phyloP scores from a whole-genome alignment of 805 yeast species.

The Wickerhamomyces kurtzmanii region DNA sequence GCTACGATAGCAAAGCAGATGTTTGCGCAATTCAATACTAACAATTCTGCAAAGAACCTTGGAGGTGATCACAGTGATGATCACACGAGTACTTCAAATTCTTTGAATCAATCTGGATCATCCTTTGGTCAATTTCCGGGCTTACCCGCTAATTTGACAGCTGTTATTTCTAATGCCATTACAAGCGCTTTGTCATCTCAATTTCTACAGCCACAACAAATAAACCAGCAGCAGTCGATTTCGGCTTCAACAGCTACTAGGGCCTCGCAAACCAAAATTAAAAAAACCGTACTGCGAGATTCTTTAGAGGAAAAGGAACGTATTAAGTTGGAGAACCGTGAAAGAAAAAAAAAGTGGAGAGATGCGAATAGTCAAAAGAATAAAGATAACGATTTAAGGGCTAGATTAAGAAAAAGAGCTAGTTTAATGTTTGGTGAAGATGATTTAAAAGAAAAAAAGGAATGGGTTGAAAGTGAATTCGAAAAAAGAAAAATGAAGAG shows the following conservation, averaged over 20 bases:
- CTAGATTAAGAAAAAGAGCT: slow-evolving; percentile 71
- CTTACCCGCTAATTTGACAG: slow-evolving; percentile 13
- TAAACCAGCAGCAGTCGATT: too few relatives aligned
- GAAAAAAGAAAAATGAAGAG: slow-evolving; percentile 54
- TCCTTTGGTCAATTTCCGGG: slow-evolving; percentile 12
- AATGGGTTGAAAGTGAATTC: slow-evolving; percentile 75
- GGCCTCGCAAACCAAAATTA: slow-evolving; percentile 6
- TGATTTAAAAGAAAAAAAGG: slow-evolving; percentile 40
- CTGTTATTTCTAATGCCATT: slow-evolving; percentile 14
- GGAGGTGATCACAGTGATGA: too few relatives aligned
- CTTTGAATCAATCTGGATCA: too few relatives aligned
- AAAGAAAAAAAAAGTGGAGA: slow-evolving; percentile 77
- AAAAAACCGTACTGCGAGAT: slow-evolving; percentile 7
- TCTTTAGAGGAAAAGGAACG: slow-evolving; percentile 36
- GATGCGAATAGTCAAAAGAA: slow-evolving; percentile 72
- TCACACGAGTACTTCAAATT: too few relatives aligned
- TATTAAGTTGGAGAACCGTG: slow-evolving; percentile 58
- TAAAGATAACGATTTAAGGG: slow-evolving; percentile 79
- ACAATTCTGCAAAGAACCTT: too few relatives aligned
- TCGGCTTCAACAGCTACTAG: too few relatives aligned
- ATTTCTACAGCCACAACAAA: neutral
- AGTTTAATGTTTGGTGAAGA: slow-evolving; percentile 50
- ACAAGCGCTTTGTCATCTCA: slow-evolving; percentile 9
- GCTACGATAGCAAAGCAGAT: too few relatives aligned
- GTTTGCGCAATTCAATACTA: too few relatives aligned